Conservation (phyloP, 768 basidiomycete species). For the Suillus subluteus region DNA sequence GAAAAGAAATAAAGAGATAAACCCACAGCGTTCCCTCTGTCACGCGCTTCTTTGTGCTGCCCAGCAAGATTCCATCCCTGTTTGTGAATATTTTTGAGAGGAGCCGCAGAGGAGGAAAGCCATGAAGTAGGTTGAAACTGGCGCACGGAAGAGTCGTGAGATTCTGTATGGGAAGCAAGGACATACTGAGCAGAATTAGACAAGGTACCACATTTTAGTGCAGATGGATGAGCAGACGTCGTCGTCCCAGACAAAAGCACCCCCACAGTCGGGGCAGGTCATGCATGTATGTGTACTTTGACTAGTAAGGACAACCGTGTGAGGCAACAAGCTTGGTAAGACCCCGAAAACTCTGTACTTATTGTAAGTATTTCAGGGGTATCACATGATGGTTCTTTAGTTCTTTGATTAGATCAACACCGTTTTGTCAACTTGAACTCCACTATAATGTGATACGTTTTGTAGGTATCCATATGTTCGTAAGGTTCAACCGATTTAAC, state of each 20-base stretch:
- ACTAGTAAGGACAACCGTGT: background rate
- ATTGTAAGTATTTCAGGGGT: too few relatives aligned
- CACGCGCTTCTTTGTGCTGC: constrained; percentile 65
- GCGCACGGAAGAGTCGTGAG: constrained; percentile 37
- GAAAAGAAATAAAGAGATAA: constrained; percentile 15
- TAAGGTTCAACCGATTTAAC: constrained; percentile 14
- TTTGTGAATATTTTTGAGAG: constrained; percentile 52
- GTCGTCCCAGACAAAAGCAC: constrained; percentile 55
- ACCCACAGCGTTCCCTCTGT: constrained; percentile 65
- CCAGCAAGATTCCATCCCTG: constrained; percentile 66
- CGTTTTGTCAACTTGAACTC: background rate
- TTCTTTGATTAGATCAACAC: constrained; percentile 11
- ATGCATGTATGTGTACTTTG: constrained; percentile 9
- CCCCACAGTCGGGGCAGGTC: constrained; percentile 59
- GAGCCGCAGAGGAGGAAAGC: constrained; percentile 34
- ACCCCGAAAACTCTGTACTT: constrained; percentile 32
- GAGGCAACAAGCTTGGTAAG: constrained; percentile 3
- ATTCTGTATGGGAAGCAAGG: constrained; percentile 51
- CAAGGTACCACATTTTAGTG: constrained; percentile 71
- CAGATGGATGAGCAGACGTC: constrained; percentile 66
- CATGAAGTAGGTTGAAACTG: constrained; percentile 35
- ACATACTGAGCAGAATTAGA: constrained; percentile 63
- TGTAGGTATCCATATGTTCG: background rate
- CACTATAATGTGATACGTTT: background rate
- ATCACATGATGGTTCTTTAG: background rate